These are phyloP conservation scores for Nannizziopsis barbatae DNA, from an alignment of 2,329 filamentous ascomycete species.

Conservation along the genomic window DNA sequence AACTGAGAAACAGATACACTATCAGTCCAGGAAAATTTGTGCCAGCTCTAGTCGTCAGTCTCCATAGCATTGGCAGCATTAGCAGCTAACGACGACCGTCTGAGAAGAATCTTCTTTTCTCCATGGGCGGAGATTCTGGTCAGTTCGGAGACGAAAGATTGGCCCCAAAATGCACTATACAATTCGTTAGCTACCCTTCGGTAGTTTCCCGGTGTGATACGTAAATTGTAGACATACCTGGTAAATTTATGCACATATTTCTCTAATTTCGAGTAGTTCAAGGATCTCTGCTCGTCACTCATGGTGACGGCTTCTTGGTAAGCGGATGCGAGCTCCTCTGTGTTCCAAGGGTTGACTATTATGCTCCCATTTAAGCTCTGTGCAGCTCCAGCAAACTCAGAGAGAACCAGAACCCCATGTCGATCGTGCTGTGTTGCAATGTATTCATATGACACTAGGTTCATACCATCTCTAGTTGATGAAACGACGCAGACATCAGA, in stretches of 20 bases:
- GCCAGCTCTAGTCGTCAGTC: neutral
- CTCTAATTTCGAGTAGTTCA: slow-evolving; percentile 84
- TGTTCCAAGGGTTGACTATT: slow-evolving; percentile 98
- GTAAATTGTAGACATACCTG: slow-evolving; percentile 38
- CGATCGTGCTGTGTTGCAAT: slow-evolving; percentile 85
- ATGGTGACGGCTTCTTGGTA: slow-evolving; percentile 97
- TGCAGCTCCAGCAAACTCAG: slow-evolving; percentile 90
- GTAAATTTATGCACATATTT: slow-evolving; percentile 98
- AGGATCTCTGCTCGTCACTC: slow-evolving; percentile 72
- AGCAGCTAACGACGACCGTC: slow-evolving; percentile 10
- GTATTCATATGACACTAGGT: slow-evolving; percentile 95
- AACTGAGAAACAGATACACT: neutral
- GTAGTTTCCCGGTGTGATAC: neutral
- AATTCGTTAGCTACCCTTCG: neutral
- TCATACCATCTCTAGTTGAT: slow-evolving; percentile 97
- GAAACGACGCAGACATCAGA: slow-evolving; percentile 88
- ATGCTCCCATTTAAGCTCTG: slow-evolving; percentile 88
- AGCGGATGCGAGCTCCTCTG: slow-evolving; percentile 82
- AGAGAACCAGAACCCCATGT: slow-evolving; percentile 87
- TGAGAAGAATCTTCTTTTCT: slow-evolving; percentile 40
- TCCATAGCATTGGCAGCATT: slow-evolving; percentile 3
- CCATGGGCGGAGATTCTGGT: slow-evolving; percentile 46
- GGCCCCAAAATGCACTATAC: slow-evolving; percentile 77
- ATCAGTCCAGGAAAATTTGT: too few relatives aligned
- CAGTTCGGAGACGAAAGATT: slow-evolving; percentile 81